Evolutionary conservation across 2,329 filamentous ascomycete genomes (phyloP), one percentile per base, ranked within the genome.

Genomic region (Xylariaceae sp.): DNA sequence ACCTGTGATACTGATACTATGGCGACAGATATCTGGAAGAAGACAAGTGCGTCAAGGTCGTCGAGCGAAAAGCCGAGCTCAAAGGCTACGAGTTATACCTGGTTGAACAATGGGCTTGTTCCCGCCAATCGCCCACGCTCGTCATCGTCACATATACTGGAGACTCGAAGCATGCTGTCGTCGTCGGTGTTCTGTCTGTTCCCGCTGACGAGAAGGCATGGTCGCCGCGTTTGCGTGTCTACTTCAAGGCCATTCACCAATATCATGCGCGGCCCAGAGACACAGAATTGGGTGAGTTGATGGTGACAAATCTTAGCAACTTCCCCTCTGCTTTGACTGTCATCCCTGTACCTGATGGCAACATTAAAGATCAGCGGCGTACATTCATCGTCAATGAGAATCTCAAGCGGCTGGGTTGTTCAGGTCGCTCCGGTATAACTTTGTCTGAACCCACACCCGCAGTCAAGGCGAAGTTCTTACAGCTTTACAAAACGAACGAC

Each of bases 21-120:
- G 9, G 13, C 4, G 3, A 47, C 64, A 86, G 83, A 63, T 96
- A 93, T 70, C 84, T 99, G 18, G 89, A 96, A 76, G 89, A 95
- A 71, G 94, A 97, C 65, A 79, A 86, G 1, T 84, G 83, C 4
- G 92, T 91, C 3, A 81, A 80, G 2, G 85, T 96, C 6, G 79
- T 96, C 64, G 85, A 92, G 66, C 87, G 88, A 56, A 84, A 85
- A 57, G 80, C 82, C 53, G 78, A 82, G 53, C 81, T 99, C 4
- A 77, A 83, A 61, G 93, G 93, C 65, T 97, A 97, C 75, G 92
- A 97, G 73, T 80, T 93, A 62, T 97, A 97, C 74, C 77, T 97
- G 13, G 91, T 97, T 65, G 94, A 97, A 73, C 94, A 99, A 79
- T 99, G 94, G 94, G 91, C 91, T 4, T 97, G 92, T 74, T 97